phyloP scores from a whole-genome alignment of 352 stramenopile genomes.

The Globisporangium orthogonon region DNA sequence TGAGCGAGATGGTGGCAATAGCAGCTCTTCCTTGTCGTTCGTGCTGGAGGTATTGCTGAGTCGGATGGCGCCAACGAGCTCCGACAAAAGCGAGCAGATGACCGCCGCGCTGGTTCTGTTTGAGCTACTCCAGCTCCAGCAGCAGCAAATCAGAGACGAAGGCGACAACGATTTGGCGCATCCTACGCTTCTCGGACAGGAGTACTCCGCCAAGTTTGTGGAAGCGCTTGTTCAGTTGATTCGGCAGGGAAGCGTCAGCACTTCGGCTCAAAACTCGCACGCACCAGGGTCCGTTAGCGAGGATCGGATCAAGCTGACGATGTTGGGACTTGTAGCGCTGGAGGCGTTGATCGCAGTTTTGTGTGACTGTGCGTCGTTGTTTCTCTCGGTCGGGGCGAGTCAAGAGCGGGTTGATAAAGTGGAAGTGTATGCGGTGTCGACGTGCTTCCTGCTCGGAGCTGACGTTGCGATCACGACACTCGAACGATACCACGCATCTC shows the following conservation, averaged over 20 bases:
- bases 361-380: conserved; percentile 17
- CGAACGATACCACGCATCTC: conserved; percentile 6
- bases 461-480: conserved; percentile 11
- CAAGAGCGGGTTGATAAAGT: neutral
- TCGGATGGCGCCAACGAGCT: conserved; percentile 16
- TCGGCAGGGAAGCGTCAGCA: conserved; percentile 1
- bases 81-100: conserved; percentile 45
- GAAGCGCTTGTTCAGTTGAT: conserved; percentile 4
- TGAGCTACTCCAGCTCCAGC: conserved; percentile 44
- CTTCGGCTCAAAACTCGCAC: neutral
- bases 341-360: conserved; percentile 47
- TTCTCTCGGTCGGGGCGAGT: conserved; percentile 5
- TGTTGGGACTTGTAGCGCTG: conserved; percentile 40
- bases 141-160: neutral
- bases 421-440: neutral
- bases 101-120: conserved; percentile 50
- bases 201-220: conserved; percentile 2
- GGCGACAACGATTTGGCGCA: neutral
- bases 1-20: neutral
- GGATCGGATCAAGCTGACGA: conserved; percentile 33
- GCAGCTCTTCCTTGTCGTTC: conserved; percentile 1
- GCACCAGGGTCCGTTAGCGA: no score
- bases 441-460: neutral
- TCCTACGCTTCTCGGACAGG: conserved; percentile 2
- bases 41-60: conserved; percentile 31